These are phyloP conservation scores for Amanita polypyramis DNA, from an alignment of 768 basidiomycete species.

Conservation along the genomic window DNA sequence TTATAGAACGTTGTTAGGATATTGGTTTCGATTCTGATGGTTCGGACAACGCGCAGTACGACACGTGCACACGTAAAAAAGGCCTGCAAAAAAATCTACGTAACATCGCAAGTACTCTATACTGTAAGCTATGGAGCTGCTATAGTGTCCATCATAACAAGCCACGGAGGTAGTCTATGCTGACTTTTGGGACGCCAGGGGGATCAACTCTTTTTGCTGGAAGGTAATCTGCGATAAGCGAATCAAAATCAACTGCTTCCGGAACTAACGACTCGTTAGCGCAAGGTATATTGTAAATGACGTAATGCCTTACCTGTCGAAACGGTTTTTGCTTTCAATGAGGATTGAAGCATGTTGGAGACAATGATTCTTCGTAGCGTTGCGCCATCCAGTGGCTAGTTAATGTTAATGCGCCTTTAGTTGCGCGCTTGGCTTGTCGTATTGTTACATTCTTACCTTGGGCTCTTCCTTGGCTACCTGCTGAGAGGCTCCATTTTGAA, in stretches of 20 bases:
- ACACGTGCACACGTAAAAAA: not conserved
- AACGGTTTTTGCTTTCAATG: constrained; percentile 37
- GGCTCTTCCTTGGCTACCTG: constrained; percentile 24
- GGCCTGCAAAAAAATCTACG: not conserved
- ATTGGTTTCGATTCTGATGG: not conserved
- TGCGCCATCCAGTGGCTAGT: constrained; percentile 51
- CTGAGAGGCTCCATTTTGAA: constrained; percentile 22
- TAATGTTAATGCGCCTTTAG: not conserved
- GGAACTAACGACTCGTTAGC: constrained; percentile 22
- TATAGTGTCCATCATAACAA: not conserved
- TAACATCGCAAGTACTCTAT: not conserved
- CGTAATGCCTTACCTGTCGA: constrained; percentile 24
- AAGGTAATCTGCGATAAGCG: constrained; percentile 65
- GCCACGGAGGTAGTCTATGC: constrained; percentile 6
- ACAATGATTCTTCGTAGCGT: constrained; percentile 59
- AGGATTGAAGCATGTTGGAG: constrained; percentile 43
- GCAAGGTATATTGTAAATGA: not conserved
- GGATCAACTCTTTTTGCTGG: constrained; percentile 13
- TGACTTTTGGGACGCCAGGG: not conserved
- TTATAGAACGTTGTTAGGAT: not conserved
- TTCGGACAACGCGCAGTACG: no score
- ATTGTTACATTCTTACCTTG: constrained; percentile 22
- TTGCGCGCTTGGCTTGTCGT: not conserved
- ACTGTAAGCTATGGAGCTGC: not conserved
- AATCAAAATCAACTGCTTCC: constrained; percentile 52